Conservation (phyloP, 169 alveolate genomes). For the Plasmodium billcollinsi region DNA sequence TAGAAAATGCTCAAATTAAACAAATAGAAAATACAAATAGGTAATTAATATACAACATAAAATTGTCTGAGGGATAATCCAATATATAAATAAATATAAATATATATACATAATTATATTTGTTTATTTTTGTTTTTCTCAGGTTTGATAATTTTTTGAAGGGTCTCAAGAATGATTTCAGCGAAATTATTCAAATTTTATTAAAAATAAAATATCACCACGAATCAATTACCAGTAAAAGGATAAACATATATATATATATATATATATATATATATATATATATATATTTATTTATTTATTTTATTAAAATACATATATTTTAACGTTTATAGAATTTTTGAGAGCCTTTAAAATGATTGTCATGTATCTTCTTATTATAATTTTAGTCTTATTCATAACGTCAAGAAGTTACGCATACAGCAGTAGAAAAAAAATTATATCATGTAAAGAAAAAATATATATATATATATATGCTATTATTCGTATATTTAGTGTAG, state of each 20-base stretch:
- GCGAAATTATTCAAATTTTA: constrained; percentile 61
- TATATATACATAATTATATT: background rate
- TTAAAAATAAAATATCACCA: constrained; percentile 71
- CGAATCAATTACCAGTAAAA: constrained; percentile 66
- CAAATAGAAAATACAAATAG: constrained; percentile 77
- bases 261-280: background rate
- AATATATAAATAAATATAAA: background rate
- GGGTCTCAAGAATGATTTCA: constrained; percentile 57
- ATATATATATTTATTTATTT: too few species aligned
- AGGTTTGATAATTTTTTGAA: constrained; percentile 71
- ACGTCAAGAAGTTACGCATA: constrained; percentile 64
- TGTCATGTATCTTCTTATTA: constrained; percentile 25
- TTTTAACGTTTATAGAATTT: constrained; percentile 31
- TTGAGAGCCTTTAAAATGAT: constrained; percentile 54
- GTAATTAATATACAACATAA: constrained; percentile 18
- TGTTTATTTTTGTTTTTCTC: background rate
- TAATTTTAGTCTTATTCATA: constrained; percentile 27
- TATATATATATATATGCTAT: background rate
- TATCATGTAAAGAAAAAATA: constrained; percentile 48
- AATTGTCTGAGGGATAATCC: background rate
- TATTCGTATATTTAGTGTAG: background rate
- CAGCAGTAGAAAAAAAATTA: constrained; percentile 49
- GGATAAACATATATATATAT: background rate
- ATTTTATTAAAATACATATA: too few species aligned
- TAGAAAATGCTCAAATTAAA: constrained; percentile 71